Base-by-base conservation (phyloP, 306 rosid genomes). In the Malus orientalis region DNA sequence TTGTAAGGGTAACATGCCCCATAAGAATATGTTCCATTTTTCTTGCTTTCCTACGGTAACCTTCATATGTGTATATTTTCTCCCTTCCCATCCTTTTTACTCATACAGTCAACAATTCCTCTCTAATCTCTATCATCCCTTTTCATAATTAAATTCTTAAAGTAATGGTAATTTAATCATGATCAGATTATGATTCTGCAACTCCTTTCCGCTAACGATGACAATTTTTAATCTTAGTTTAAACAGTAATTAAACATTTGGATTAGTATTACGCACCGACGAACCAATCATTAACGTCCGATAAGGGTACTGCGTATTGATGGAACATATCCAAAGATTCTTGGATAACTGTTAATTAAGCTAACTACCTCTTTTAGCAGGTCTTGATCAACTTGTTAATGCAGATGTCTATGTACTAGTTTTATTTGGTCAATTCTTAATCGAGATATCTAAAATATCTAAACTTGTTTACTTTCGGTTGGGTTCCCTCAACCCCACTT, bases 201-300 rank as follows among this genome's bases (percentile, higher is more conserved):
- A 36, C 55, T 67, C 45, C 89, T 84, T 87, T 90, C 95, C 88
- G 90, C 70, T 78, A 84, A 77, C 67, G 80, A 86, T 66, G 89
- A 90, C 85, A 83, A 22, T 70, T 85, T 89, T 81, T 85, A 74
- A 61, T 61, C n/a, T 20, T 61, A 30, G 59, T 61, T 77, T 83
- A 58, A 78, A 83, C 85, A 22, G 45, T 75, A 60, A 69, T 40
- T 79, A 61, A 72, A 66, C 68, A 14, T 38, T 6, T 8, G 54
- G 70, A 53, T 55, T 16, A 8, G 42, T 63, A 51, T 64, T 38
- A 74, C 47, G 78, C 78, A 44, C 70, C 78, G 78, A 44, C 70
- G 65, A 57, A 74, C 60, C 45, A 61, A 74, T 61, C 77, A 74
- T 60, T 14, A 4, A n/a, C 55, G 18, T 73, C 55, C 27, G 57